These are phyloP conservation scores for Typha latifolia DNA, from an alignment of 176 grass and related monocot species.

Conservation along the genomic window DNA sequence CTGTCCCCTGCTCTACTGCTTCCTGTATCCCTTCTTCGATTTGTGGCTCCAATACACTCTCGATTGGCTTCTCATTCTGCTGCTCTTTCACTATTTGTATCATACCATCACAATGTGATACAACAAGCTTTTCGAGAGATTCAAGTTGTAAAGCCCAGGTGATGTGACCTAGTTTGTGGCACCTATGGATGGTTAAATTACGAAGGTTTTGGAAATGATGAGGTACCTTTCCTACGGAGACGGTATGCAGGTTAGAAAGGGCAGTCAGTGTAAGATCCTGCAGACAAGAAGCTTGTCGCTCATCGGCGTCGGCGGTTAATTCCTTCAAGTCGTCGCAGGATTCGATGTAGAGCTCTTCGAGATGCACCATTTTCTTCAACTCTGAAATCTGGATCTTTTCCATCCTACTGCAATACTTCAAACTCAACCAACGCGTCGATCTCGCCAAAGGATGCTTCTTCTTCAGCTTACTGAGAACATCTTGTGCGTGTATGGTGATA, in stretches of 20 bases:
- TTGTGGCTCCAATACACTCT: too few relatives aligned
- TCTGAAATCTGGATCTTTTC: conserved; percentile 45
- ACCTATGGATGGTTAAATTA: conserved; percentile 41
- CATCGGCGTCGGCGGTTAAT: conserved; percentile 23
- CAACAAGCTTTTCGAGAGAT: conserved; percentile 55
- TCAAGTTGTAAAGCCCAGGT: conserved; percentile 54
- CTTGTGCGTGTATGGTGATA: conserved; percentile 63
- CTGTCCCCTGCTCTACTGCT: conserved; percentile 7
- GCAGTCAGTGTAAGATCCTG: conserved; percentile 53
- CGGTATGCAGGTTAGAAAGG: conserved; percentile 39
- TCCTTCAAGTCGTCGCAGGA: conserved; percentile 47
- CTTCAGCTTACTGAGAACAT: conserved; percentile 55
- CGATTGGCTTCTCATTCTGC: neutral
- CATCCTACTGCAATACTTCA: conserved; percentile 56
- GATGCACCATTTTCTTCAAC: conserved; percentile 48
- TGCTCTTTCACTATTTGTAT: conserved; percentile 32
- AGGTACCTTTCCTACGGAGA: conserved; percentile 30
- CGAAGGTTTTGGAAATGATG: conserved; percentile 41
- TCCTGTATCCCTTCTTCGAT: too few relatives aligned
- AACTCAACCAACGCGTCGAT: conserved; percentile 43
- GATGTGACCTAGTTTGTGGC: conserved; percentile 42
- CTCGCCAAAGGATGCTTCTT: conserved; percentile 52
- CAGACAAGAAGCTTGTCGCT: conserved; percentile 18
- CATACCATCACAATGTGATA: conserved; percentile 51
- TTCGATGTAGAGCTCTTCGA: conserved; percentile 61